These are phyloP conservation scores for Boletus sensibilis DNA, from an alignment of 768 basidiomycete genomes.

Conservation along the genomic window DNA sequence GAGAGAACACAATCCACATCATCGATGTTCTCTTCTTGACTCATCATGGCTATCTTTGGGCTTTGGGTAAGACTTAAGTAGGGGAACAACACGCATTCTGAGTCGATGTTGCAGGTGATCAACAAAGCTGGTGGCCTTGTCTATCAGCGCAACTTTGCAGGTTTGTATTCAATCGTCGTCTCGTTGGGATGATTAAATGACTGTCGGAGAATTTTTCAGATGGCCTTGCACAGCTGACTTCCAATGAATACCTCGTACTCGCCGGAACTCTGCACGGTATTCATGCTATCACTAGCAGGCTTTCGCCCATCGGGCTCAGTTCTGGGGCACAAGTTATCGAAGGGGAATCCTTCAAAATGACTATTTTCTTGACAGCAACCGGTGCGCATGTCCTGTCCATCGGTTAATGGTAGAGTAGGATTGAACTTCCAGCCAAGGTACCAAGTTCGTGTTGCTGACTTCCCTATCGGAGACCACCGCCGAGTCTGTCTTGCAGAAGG, in stretches of 20 bases:
- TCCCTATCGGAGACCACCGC: constrained; percentile 73
- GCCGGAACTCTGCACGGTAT: constrained; percentile 97
- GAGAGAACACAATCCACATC: not conserved
- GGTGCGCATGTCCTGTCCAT: constrained; percentile 46
- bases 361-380: constrained; percentile 84
- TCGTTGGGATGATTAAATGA: not conserved
- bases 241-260: constrained; percentile 93
- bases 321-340: constrained; percentile 96
- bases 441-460: constrained; percentile 92
- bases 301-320: constrained; percentile 79
- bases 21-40: constrained; percentile 3
- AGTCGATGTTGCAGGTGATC: constrained; percentile 61
- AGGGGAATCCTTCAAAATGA: constrained; percentile 93
- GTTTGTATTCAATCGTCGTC: constrained; percentile 39
- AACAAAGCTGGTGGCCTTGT: constrained; percentile 98
- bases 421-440: constrained; percentile 51
- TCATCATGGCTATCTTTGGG: constrained; percentile 72
- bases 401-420: not conserved
- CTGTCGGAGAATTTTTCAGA: constrained; percentile 47
- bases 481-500: constrained; percentile 71
- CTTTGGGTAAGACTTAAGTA: constrained; percentile 63
- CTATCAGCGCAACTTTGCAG: constrained; percentile 89
- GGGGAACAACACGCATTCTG: not conserved
- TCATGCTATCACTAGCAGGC: constrained; percentile 93
- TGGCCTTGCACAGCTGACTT: constrained; percentile 85